phyloP scores from a whole-genome alignment of 768 basidiomycete genomes.

The Mycena leptocephala region DNA sequence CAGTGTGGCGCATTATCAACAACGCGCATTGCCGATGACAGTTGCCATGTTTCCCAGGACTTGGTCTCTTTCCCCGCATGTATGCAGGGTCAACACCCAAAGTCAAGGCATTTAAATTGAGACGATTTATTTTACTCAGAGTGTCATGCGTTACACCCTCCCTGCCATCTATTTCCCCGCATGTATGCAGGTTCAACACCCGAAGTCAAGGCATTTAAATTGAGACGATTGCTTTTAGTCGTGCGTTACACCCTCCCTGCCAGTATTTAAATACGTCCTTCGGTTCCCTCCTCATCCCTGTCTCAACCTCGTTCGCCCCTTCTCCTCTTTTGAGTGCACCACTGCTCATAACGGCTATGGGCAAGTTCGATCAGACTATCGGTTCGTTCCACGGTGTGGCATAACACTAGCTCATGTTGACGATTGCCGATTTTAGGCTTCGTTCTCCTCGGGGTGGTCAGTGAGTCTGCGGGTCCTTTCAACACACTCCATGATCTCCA shows the following conservation, averaged over 20 bases:
- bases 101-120: not conserved
- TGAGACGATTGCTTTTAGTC: not conserved
- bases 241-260: not conserved
- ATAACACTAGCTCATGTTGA: not conserved
- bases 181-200: not conserved
- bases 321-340: not conserved
- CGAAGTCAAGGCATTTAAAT: not conserved
- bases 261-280: not conserved
- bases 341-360: not conserved
- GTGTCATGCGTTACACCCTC: not conserved
- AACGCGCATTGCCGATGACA: not conserved
- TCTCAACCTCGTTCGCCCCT: not conserved
- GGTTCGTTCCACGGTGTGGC: not conserved
- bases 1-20: not conserved
- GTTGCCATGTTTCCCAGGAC: not conserved
- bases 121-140: not conserved
- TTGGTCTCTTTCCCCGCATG: not conserved
- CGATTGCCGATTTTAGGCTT: not conserved
- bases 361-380: not conserved
- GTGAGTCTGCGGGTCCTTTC: not conserved
- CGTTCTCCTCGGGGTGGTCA: not conserved
- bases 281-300: not conserved
- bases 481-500: not conserved
- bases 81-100: not conserved
- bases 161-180: not conserved